A percentile compares a stretch with the other conserved stretches of the same genome.
Evolutionary conservation across 2,329 filamentous ascomycete genomes (phyloP).

Genomic region (Myotisia sp.): DNA sequence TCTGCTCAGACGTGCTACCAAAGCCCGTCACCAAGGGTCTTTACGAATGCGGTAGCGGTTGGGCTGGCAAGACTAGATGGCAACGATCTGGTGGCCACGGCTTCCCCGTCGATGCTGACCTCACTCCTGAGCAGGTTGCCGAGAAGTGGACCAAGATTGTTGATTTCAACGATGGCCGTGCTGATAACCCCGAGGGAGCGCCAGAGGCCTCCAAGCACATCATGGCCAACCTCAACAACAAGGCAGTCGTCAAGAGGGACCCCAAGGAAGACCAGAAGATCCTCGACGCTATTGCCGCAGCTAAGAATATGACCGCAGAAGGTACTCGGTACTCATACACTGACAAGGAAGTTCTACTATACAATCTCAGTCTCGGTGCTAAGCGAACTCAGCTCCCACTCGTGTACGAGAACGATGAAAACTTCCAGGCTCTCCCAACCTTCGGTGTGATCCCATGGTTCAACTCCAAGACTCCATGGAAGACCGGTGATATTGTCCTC

Average conservation of each 20-base stretch:
- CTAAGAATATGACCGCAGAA: slow-evolving; percentile 55
- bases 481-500: slow-evolving; percentile 67
- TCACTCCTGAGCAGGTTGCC: slow-evolving; percentile 73
- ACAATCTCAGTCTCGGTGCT: slow-evolving; percentile 87
- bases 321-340: slow-evolving; percentile 69
- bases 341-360: slow-evolving; percentile 81
- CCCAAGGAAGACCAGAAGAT: slow-evolving; percentile 48
- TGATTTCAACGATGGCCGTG: slow-evolving; percentile 74
- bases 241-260: slow-evolving; percentile 37
- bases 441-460: slow-evolving; percentile 95
- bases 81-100: slow-evolving; percentile 78
- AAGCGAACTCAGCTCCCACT: slow-evolving; percentile 78
- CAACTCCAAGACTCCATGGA: slow-evolving; percentile 66
- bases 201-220: slow-evolving; percentile 65
- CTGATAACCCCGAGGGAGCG: slow-evolving; percentile 70
- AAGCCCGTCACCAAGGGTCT: slow-evolving; percentile 70
- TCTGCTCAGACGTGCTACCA: slow-evolving; percentile 76
- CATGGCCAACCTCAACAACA: slow-evolving; percentile 76
- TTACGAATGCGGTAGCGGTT: slow-evolving; percentile 90
- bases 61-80: slow-evolving; percentile 86
- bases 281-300: slow-evolving; percentile 60
- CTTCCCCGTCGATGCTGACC: slow-evolving; percentile 72
- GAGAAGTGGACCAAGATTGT: slow-evolving; percentile 64
- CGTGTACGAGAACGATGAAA: slow-evolving; percentile 77
- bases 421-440: slow-evolving; percentile 90